Base-by-base conservation (phyloP, 192 early-diverging fungal genomes). In the Mortierella antarctica region DNA sequence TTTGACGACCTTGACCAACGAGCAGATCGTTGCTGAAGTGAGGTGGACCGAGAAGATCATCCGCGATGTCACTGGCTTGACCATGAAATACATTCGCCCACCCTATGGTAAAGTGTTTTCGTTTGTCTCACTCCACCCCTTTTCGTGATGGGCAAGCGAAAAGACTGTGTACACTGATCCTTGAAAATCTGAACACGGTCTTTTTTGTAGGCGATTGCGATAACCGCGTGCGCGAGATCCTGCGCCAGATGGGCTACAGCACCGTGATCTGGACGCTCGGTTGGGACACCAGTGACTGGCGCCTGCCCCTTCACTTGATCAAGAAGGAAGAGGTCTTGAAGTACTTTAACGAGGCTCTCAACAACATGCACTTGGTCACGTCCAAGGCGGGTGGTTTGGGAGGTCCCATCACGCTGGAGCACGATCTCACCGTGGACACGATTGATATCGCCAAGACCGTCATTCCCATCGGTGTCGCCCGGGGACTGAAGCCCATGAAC, bases 21-120 rank as follows among this genome's bases (percentile, higher is more conserved):
- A 88, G 39, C 84, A 91, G 65, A 87, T 91, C 51, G 80, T 91
- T 10, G 88, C 85, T 47, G 89, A 92, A 48, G 56, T 90, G 57
- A 83, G 76, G 42, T 90, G 85, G 85, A 86, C 80, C 10, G 88
- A 82, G 56, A 63, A 74, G 42, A 83, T 83, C 17, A 86, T 90
- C 66, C 78, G 87, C 7, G 86, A 89, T 68, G 83, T 87, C 12
- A 87, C 76, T 48, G 89, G 89, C 53, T 58, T 87, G 39, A 71
- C 86, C 44, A 88, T 89, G 49, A 82, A 83, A 20, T 89, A 86
- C 59, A 82, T 86, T 64, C 86, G 88, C 20, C 83, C 86, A 20
- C 89, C 91, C 20, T 91, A 87, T 73, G 91, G 91, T 65, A 73
- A 73, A 58, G 10, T 52, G 20, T 20, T 46, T 5, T 15, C n/a